These are phyloP conservation scores for Cadophora luteo-olivacea DNA, from an alignment of 2,329 filamentous ascomycete genomes.

Conservation along the genomic window DNA sequence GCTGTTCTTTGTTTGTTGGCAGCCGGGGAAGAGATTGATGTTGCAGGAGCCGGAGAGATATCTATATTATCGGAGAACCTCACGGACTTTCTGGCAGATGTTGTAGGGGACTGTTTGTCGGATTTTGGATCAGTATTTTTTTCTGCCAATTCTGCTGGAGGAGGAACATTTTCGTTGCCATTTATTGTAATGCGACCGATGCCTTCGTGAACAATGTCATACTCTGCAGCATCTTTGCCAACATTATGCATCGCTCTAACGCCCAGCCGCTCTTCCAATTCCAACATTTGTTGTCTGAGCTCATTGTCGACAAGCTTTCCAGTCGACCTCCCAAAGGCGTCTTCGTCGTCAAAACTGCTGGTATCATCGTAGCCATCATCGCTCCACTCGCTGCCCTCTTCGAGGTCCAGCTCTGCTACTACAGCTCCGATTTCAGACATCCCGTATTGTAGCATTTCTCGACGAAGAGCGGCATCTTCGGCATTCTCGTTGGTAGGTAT, in stretches of 20 bases:
- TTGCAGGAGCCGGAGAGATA: constrained; percentile 60
- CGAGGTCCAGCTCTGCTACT: constrained; percentile 88
- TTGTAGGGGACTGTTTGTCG: not conserved
- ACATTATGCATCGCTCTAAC: constrained; percentile 61
- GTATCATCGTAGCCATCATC: constrained; percentile 58
- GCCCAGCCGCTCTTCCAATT: constrained; percentile 79
- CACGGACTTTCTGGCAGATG: constrained; percentile 67
- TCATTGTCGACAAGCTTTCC: constrained; percentile 75
- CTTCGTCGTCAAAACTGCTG: constrained; percentile 63
- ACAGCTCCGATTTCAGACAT: constrained; percentile 88
- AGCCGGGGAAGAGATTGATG: constrained; percentile 34
- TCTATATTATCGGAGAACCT: constrained; percentile 80
- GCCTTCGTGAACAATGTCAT: constrained; percentile 53
- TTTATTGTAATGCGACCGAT: constrained; percentile 64
- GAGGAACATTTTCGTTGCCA: constrained; percentile 33
- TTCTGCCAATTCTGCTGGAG: constrained; percentile 30
- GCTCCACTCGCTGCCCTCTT: constrained; percentile 69
- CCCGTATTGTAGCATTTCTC: constrained; percentile 90
- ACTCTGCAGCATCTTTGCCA: constrained; percentile 52
- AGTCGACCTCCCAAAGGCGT: constrained; percentile 78
- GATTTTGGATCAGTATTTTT: not conserved
- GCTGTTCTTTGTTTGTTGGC: constrained; percentile 25
- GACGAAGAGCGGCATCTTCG: constrained; percentile 80
- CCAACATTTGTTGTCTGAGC: constrained; percentile 76
- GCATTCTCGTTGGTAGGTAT: constrained; percentile 76